phyloP scores from a whole-genome alignment of 495 filamentous ascomycete species.

The Penicillium taxi region DNA sequence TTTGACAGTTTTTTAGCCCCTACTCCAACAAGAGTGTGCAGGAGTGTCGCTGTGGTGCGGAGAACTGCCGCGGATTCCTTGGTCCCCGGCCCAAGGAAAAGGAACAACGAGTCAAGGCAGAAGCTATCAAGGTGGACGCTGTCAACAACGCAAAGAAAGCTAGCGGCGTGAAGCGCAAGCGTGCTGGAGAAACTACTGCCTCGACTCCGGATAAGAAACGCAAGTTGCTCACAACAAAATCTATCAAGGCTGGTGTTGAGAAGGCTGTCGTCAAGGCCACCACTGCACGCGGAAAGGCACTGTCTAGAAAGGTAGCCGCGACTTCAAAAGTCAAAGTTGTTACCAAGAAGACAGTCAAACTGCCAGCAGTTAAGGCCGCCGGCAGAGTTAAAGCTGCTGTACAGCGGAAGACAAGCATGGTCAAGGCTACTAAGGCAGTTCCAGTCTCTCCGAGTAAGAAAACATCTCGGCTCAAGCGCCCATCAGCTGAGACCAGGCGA shows the following conservation, averaged over 20 bases:
- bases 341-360: slow-evolving; percentile 21
- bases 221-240: slow-evolving; percentile 24
- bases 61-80: slow-evolving; percentile 69
- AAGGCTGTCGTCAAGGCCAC: slow-evolving; percentile 26
- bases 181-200: slow-evolving; percentile 14
- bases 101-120: slow-evolving; percentile 33
- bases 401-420: slow-evolving; percentile 9
- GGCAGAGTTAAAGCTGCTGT: slow-evolving; percentile 19
- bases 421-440: slow-evolving; percentile 11
- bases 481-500: slow-evolving; percentile 29
- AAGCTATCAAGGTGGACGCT: slow-evolving; percentile 25
- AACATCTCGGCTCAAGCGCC: slow-evolving; percentile 22
- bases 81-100: slow-evolving; percentile 61
- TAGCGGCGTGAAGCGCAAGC: slow-evolving; percentile 26
- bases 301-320: slow-evolving; percentile 12
- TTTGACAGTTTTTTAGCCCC: slow-evolving; percentile 36
- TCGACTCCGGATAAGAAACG: slow-evolving; percentile 29
- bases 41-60: slow-evolving; percentile 70
- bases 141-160: slow-evolving; percentile 38
- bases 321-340: slow-evolving; percentile 10
- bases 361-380: slow-evolving; percentile 22
- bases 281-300: slow-evolving; percentile 14
- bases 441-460: slow-evolving; percentile 11
- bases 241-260: slow-evolving; percentile 32
- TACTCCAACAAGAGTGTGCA: slow-evolving; percentile 78